phyloP scores from a whole-genome alignment of 495 filamentous ascomycete species.

The Usnea hakonensis region DNA sequence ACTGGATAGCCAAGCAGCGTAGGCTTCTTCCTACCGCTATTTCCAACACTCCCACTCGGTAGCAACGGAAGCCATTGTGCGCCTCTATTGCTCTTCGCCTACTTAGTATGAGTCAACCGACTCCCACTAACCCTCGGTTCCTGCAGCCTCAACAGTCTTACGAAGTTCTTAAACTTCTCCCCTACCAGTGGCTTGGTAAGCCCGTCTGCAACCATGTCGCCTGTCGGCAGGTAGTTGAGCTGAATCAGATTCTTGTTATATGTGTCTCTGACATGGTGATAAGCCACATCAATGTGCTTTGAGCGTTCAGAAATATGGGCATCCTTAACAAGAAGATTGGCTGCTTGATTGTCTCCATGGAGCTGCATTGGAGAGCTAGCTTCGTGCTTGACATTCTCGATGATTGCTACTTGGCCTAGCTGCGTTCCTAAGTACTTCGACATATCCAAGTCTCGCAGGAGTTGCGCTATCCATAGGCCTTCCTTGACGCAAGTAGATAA shows the following conservation, averaged over 20 bases:
- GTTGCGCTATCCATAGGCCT: no score
- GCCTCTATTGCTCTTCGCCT: no score
- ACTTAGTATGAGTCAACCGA: no score
- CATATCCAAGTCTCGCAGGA: not conserved
- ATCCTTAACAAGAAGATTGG: not conserved
- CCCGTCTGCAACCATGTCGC: not conserved
- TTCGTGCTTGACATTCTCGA: not conserved
- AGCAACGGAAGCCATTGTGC: no score
- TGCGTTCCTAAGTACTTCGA: not conserved
- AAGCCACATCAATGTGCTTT: not conserved
- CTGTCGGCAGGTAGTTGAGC: not conserved
- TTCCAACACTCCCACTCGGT: no score
- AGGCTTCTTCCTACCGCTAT: no score
- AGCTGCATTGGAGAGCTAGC: not conserved
- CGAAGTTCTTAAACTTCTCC: not conserved
- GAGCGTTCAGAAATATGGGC: not conserved
- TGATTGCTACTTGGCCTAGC: not conserved
- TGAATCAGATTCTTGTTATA: not conserved
- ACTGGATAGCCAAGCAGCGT: no score
- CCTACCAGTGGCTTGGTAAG: not conserved
- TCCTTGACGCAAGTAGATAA: no score
- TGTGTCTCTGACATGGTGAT: not conserved
- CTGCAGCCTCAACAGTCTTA: not conserved
- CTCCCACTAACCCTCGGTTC: no score
- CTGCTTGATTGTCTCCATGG: not conserved